A percentile compares a stretch with the other conserved stretches of the same genome.
phyloP scores from a whole-genome alignment of 306 rosid genomes.

The Corylus heterophylla region DNA sequence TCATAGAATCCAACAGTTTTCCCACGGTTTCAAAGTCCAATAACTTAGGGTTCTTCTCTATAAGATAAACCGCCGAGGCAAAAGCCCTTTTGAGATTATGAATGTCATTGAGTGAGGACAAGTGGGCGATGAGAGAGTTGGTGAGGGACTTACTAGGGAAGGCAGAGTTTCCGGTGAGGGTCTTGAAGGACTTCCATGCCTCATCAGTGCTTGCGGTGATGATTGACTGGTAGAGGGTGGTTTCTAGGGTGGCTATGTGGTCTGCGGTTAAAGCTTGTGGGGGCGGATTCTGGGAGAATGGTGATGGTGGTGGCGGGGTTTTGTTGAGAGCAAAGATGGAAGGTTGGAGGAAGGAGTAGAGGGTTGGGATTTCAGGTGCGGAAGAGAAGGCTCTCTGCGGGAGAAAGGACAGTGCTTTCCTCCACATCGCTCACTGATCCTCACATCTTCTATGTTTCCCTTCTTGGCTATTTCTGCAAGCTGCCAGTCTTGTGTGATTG shows the following conservation, averaged over 20 bases:
- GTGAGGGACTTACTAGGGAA: constrained; percentile 80
- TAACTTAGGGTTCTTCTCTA: constrained; percentile 57
- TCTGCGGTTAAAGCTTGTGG: constrained; percentile 44
- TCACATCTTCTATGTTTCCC: not conserved
- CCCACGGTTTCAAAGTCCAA: constrained; percentile 50
- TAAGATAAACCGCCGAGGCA: constrained; percentile 58
- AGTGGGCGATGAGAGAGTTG: constrained; percentile 61
- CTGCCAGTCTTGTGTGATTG: too few relatives aligned
- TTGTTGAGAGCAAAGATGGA: constrained; percentile 59
- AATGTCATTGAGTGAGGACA: constrained; percentile 65
- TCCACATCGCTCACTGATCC: constrained; percentile 41
- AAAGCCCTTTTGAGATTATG: constrained; percentile 84
- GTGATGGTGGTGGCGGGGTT: constrained; percentile 30
- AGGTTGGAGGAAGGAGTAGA: constrained; percentile 89
- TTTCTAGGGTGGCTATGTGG: constrained; percentile 44
- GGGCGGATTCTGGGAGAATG: constrained; percentile 36
- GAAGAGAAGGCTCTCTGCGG: constrained; percentile 48
- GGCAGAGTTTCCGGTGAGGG: constrained; percentile 56
- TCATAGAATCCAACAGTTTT: constrained; percentile 59
- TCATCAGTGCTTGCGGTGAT: constrained; percentile 57
- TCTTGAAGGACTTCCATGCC: constrained; percentile 89
- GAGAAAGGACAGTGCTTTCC: constrained; percentile 33
- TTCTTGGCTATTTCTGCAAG: too few relatives aligned
- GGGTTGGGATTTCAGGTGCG: constrained; percentile 52
- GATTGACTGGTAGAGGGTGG: constrained; percentile 68